Conservation (phyloP, 805 yeast species). For the Teunomyces cretensis region DNA sequence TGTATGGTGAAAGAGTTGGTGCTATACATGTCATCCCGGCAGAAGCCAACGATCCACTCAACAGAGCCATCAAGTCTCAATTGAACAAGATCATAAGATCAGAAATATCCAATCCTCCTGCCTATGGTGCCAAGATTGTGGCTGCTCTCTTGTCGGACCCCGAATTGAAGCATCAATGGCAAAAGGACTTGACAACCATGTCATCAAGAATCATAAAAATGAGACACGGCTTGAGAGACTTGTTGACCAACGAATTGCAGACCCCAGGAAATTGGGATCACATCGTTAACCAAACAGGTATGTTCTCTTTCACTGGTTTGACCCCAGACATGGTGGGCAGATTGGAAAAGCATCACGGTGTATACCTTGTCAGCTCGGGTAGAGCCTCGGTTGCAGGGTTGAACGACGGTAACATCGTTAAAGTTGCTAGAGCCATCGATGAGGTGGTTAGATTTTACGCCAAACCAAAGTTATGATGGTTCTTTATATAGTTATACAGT, state of each 20-base stretch:
- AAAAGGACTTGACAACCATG: conserved; percentile 80
- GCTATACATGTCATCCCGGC: conserved; percentile 74
- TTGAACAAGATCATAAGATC: conserved; percentile 73
- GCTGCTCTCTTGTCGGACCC: conserved; percentile 67
- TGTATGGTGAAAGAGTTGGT: conserved; percentile 97
- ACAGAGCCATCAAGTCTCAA: conserved; percentile 68
- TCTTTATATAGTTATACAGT: not conserved
- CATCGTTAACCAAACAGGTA: conserved; percentile 86
- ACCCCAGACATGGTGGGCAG: conserved; percentile 71
- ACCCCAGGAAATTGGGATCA: conserved; percentile 96
- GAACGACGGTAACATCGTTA: conserved; percentile 71
- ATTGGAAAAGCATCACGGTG: conserved; percentile 74
- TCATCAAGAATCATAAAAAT: conserved; percentile 75
- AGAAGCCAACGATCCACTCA: conserved; percentile 32
- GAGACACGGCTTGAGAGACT: conserved; percentile 67
- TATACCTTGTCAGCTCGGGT: conserved; percentile 80
- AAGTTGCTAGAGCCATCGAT: conserved; percentile 80
- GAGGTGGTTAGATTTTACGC: conserved; percentile 55
- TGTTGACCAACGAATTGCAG: conserved; percentile 50
- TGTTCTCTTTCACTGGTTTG: conserved; percentile 95
- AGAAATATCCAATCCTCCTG: conserved; percentile 91
- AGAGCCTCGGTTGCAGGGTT: conserved; percentile 94
- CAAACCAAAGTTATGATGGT: conserved; percentile 13
- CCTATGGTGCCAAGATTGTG: conserved; percentile 92
- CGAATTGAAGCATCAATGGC: conserved; percentile 77